Conservation (phyloP, 306 rosid genomes). For the Geum urbanum region DNA sequence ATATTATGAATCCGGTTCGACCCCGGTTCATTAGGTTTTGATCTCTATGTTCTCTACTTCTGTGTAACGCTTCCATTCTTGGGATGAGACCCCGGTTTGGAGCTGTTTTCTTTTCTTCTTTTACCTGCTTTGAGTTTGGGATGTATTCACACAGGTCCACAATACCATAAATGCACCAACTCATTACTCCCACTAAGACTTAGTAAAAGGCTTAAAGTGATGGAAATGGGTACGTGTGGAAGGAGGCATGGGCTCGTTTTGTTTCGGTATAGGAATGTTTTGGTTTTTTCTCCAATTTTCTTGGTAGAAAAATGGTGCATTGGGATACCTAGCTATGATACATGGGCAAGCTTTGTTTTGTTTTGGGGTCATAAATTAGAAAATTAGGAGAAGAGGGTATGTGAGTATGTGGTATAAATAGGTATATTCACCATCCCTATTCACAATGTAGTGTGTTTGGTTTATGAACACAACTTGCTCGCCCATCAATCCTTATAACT, state of each 20-base stretch:
- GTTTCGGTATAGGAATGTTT: slow-evolving; percentile 32
- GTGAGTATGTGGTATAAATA: neutral
- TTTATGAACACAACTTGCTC: too few species aligned
- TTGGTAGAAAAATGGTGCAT: slow-evolving; percentile 33
- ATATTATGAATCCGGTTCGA: too few species aligned
- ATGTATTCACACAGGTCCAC: slow-evolving; percentile 44
- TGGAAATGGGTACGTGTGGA: slow-evolving; percentile 8
- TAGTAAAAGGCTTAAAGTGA: neutral
- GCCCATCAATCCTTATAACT: too few species aligned
- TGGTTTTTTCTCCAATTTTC: slow-evolving; percentile 18
- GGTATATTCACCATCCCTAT: slow-evolving; percentile 1
- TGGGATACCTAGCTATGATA: slow-evolving; percentile 16
- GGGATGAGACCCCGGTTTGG: neutral
- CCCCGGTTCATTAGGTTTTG: too few species aligned
- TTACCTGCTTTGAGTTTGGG: too few species aligned
- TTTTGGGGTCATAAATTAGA: slow-evolving; percentile 32
- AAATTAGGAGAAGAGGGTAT: neutral
- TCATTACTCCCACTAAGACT: slow-evolving; percentile 39
- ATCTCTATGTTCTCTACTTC: too few species aligned
- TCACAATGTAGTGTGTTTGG: slow-evolving; percentile 3
- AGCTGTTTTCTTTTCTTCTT: too few species aligned
- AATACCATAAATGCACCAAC: slow-evolving; percentile 45
- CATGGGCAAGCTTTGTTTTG: slow-evolving; percentile 61
- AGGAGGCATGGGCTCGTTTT: slow-evolving; percentile 60
- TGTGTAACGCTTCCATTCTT: neutral